These are phyloP conservation scores for Cordyceps pruinosa DNA, from an alignment of 2,329 filamentous ascomycete genomes.

Conservation along the genomic window DNA sequence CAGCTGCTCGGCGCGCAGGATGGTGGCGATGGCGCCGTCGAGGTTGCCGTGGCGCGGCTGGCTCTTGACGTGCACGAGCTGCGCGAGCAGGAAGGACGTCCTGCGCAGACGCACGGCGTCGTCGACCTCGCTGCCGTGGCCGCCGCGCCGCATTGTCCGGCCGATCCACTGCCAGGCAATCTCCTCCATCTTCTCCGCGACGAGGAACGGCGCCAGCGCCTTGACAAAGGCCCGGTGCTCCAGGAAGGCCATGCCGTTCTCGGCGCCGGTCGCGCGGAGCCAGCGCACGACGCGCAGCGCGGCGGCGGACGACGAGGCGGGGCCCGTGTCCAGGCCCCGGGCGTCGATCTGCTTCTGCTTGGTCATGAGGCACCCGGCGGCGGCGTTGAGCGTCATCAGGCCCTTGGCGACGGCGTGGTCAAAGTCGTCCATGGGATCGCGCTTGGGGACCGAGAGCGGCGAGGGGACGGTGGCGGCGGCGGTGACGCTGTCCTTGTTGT, in stretches of 20 bases:
- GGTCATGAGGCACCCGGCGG: constrained; percentile 46
- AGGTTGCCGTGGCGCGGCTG: constrained; percentile 35
- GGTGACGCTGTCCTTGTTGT: constrained; percentile 19
- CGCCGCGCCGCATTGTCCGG: constrained; percentile 26
- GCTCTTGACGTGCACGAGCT: constrained; percentile 37
- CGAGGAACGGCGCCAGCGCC: constrained; percentile 41
- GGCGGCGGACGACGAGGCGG: constrained; percentile 36
- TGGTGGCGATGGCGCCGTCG: constrained; percentile 41
- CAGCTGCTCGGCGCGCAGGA: constrained; percentile 40
- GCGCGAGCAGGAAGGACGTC: constrained; percentile 27
- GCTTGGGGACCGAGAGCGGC: constrained; percentile 16
- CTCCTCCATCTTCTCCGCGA: constrained; percentile 45
- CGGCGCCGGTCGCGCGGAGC: constrained; percentile 44
- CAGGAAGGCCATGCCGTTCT: constrained; percentile 41
- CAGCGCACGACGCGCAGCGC: constrained; percentile 45
- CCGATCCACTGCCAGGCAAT: constrained; percentile 48
- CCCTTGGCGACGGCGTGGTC: constrained; percentile 48
- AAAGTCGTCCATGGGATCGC: constrained; percentile 48
- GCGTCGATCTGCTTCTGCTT: constrained; percentile 37
- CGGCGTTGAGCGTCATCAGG: constrained; percentile 48
- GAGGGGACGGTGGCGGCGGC: background rate
- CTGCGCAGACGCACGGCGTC: constrained; percentile 16
- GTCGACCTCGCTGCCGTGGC: constrained; percentile 17
- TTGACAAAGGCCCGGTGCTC: constrained; percentile 31
- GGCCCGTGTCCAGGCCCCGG: constrained; percentile 21